Base-by-base conservation (phyloP, 2,329 filamentous ascomycete genomes). In the Grosmannia clavigera region DNA sequence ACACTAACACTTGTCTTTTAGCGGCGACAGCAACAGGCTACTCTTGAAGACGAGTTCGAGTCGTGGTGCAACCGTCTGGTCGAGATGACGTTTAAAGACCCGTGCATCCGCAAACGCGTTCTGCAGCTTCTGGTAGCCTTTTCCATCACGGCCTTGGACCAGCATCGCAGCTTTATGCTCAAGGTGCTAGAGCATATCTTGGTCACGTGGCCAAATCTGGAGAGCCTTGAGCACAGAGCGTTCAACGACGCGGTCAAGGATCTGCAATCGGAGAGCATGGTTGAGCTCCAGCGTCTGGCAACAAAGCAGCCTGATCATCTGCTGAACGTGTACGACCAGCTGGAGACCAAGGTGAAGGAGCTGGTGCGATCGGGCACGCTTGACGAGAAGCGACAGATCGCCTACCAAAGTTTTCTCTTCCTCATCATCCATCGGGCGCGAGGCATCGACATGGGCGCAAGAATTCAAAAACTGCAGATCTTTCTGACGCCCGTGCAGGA, bases 181-280 rank as follows among this genome's bases (percentile, higher is more conserved):
- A 91, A 88, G 69, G 89, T 96, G 27, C 80, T 97, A 3, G 90
- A 96, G 69, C 89, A 96, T 70, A 91, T 96, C 63, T 79, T 99
- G 46, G 84, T 92, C 68, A 91, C 89, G 40, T 87, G 87, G 73
- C 84, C 90, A n/a, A 83, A 89, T 52, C 58, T 58, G 3, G 58
- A 54, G 22, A 81, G 88, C 60, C 84, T 87, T 2, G 82, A 87
- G 53, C 82, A 87, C 66, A 79, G 81, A 50, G 76, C 83, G 3
- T 96, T 92, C 71, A 91, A 88, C 16, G 94, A 97, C 64, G 86
- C 92, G 1, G 88, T 96, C 43, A 94, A 92, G 68, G 90, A 95
- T 61, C 79, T 99, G 19, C 91, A 96, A 69, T 83, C 82, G 3
- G 83, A 95, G 68, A 88, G 90, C 67, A 90, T 91, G 72, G 81